Conservation (phyloP, 2,329 filamentous ascomycete species). For the Paradendryphiella salina region DNA sequence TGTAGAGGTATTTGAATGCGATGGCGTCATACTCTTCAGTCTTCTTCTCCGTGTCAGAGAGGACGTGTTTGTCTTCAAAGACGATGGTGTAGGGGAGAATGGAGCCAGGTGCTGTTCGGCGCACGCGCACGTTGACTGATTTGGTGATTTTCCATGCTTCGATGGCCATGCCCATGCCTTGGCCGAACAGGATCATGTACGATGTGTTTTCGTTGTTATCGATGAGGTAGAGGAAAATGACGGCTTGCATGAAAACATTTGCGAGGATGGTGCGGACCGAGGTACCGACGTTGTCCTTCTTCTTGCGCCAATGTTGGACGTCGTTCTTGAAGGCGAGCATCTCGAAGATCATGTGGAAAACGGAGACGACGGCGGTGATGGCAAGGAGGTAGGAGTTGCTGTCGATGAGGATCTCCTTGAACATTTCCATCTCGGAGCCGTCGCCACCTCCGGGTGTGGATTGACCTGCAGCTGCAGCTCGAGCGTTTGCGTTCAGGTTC, state of each 20-base stretch:
- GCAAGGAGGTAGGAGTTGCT: constrained; percentile 89
- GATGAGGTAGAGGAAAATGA: constrained; percentile 95
- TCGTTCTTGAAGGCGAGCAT: constrained; percentile 96
- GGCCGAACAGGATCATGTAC: constrained; percentile 97
- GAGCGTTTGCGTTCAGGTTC: constrained; percentile 79
- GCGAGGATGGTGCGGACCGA: constrained; percentile 94
- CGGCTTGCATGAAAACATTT: constrained; percentile 94
- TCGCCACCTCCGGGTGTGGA: constrained; percentile 77
- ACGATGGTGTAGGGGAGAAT: constrained; percentile 76
- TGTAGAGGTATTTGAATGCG: constrained; percentile 96
- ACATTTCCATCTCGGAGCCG: constrained; percentile 91
- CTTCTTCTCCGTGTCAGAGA: constrained; percentile 94
- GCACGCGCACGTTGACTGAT: constrained; percentile 83
- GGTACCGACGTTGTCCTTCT: constrained; percentile 98
- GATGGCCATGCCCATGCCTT: constrained; percentile 79
- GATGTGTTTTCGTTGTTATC: constrained; percentile 98
- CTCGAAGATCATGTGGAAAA: constrained; percentile 94
- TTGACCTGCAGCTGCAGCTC: constrained; percentile 72
- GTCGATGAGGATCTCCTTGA: constrained; percentile 93
- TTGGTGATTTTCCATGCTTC: constrained; percentile 97
- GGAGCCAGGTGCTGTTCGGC: constrained; percentile 67
- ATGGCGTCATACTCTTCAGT: constrained; percentile 98
- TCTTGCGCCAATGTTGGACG: constrained; percentile 96
- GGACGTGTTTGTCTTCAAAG: constrained; percentile 96
- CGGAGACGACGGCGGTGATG: constrained; percentile 79